phyloP scores from a whole-genome alignment of 2,329 filamentous ascomycete genomes.

The Fusarium duplospermum region DNA sequence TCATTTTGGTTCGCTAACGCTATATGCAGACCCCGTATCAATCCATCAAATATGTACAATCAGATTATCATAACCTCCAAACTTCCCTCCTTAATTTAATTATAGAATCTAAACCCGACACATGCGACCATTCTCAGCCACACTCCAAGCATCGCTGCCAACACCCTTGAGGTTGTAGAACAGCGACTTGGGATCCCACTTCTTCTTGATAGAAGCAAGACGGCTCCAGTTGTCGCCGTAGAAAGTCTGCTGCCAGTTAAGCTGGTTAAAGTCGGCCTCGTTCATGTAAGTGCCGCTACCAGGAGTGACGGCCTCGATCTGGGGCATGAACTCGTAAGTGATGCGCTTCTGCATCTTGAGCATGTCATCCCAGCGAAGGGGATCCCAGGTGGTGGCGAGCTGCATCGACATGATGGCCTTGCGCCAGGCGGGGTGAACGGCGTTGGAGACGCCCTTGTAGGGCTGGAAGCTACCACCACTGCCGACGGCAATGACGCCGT shows the following conservation, averaged over 20 bases:
- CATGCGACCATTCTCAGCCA: constrained; percentile 33
- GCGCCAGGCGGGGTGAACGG: constrained; percentile 57
- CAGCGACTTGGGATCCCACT: constrained; percentile 60
- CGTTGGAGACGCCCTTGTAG: constrained; percentile 43
- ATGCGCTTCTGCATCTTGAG: constrained; percentile 46
- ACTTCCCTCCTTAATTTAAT: neutral
- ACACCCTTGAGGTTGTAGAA: constrained; percentile 62
- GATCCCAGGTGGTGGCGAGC: constrained; percentile 44
- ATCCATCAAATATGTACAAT: constrained; percentile 2
- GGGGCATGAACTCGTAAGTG: constrained; percentile 43
- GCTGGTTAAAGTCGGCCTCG: constrained; percentile 61
- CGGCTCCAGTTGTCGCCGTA: constrained; percentile 59
- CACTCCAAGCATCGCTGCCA: constrained; percentile 61
- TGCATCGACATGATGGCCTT: constrained; percentile 48
- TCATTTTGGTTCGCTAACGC: neutral
- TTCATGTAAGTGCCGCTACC: constrained; percentile 61
- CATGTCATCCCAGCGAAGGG: constrained; percentile 46
- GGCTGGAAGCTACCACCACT: constrained; percentile 39
- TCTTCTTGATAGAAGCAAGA: constrained; percentile 60
- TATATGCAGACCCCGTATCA: neutral
- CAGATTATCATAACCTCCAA: neutral
- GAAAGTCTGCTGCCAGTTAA: constrained; percentile 57
- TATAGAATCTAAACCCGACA: constrained; percentile 36
- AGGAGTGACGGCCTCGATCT: constrained; percentile 51
- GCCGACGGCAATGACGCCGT: constrained; percentile 43